These are phyloP conservation scores for Blastobotrys robertii DNA, from an alignment of 805 yeast genomes.

Conservation along the genomic window DNA sequence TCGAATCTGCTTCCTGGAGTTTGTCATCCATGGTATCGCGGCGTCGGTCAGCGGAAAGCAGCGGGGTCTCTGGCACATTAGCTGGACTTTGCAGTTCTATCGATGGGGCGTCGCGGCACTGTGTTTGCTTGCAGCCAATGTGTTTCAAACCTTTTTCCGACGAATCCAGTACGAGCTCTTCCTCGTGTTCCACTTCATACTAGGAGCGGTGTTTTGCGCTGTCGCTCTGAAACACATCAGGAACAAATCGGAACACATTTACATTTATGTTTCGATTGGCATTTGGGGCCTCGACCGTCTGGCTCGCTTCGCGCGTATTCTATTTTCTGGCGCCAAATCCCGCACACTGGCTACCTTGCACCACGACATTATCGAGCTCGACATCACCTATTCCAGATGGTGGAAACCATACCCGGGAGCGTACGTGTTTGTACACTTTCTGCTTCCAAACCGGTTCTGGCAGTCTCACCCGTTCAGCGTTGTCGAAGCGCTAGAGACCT, in stretches of 20 bases:
- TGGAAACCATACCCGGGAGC: constrained; percentile 48
- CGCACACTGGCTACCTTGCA: constrained; percentile 15
- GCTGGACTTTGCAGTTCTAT: constrained; percentile 43
- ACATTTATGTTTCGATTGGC: constrained; percentile 41
- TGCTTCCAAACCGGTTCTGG: constrained; percentile 46
- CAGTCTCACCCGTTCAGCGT: constrained; percentile 69
- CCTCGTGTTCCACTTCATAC: constrained; percentile 41
- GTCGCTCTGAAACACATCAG: constrained; percentile 47
- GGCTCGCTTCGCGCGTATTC: constrained; percentile 43
- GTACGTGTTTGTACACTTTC: constrained; percentile 47
- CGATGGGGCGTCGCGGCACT: constrained; percentile 36
- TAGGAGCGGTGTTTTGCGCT: constrained; percentile 44
- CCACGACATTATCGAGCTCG: constrained; percentile 16
- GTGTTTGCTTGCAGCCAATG: constrained; percentile 31
- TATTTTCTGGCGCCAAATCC: constrained; percentile 42
- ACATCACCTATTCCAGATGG: constrained; percentile 30
- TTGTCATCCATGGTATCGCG: constrained; percentile 42
- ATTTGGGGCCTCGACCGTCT: constrained; percentile 65
- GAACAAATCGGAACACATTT: constrained; percentile 21
- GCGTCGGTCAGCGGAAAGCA: constrained; percentile 11
- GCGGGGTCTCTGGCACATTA: constrained; percentile 40
- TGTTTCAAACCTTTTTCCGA: constrained; percentile 45
- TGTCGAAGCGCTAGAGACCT: constrained; percentile 8
- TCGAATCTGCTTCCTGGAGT: constrained; percentile 47
- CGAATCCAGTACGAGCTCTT: constrained; percentile 47